These are phyloP conservation scores for button mushroom (Agaricus bisporus) DNA, from an alignment of 768 basidiomycete genomes.

Conservation along the genomic window DNA sequence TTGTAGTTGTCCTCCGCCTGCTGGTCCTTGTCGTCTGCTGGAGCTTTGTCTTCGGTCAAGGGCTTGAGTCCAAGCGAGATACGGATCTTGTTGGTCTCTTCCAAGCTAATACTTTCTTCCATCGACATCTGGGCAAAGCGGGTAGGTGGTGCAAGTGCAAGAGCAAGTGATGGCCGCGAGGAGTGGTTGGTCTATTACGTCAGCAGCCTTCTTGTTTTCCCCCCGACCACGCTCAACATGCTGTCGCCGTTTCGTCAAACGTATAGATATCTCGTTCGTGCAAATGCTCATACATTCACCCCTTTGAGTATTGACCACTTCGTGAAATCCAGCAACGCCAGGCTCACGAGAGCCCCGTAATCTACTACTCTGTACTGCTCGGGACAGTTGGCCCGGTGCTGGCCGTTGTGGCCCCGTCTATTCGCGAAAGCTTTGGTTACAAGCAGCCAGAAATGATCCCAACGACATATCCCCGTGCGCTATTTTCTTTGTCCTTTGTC, in stretches of 20 bases:
- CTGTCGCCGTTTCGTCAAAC: slow-evolving; percentile 42
- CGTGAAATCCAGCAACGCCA: slow-evolving; percentile 64
- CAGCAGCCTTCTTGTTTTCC: slow-evolving; percentile 5
- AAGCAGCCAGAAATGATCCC: slow-evolving; percentile 64
- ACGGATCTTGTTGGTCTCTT: slow-evolving; percentile 96
- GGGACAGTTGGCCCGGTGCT: slow-evolving; percentile 73
- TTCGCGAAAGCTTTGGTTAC: slow-evolving; percentile 71
- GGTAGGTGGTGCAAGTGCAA: slow-evolving; percentile 18
- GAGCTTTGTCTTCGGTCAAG: slow-evolving; percentile 72
- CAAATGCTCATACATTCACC: not conserved
- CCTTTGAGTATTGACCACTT: not conserved
- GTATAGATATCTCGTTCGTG: slow-evolving; percentile 42
- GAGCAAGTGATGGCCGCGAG: not conserved
- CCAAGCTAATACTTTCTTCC: slow-evolving; percentile 87
- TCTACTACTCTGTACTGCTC: slow-evolving; percentile 80
- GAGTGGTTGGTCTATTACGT: slow-evolving; percentile 8
- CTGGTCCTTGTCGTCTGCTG: slow-evolving; percentile 71
- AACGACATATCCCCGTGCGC: slow-evolving; percentile 72
- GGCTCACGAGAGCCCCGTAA: slow-evolving; percentile 86
- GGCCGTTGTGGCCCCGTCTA: slow-evolving; percentile 70
- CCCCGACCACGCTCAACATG: slow-evolving; percentile 24
- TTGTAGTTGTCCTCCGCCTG: slow-evolving; percentile 86
- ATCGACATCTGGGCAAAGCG: slow-evolving; percentile 39
- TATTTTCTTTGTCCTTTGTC: slow-evolving; percentile 10
- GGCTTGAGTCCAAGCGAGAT: slow-evolving; percentile 92